Evolutionary conservation across 2,329 filamentous ascomycete species (phyloP).

Genomic region (Phaeomoniella chlamydospora): DNA sequence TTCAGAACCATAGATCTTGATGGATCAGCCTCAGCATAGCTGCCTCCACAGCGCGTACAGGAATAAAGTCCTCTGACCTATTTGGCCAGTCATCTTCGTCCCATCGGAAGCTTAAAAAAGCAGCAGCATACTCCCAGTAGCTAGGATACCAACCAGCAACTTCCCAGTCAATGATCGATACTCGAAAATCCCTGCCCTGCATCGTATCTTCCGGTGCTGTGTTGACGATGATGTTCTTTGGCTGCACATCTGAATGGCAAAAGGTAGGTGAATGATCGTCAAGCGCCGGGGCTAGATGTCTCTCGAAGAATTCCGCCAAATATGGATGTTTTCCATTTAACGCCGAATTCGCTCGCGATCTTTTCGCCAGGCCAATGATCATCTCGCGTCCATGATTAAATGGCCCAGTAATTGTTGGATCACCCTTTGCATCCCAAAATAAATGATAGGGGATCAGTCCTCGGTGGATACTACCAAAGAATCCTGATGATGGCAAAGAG

Average conservation of each 20-base stretch:
- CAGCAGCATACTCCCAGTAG: slow-evolving; percentile 15
- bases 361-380: slow-evolving; percentile 1
- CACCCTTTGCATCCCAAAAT: slow-evolving; percentile 1
- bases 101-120: not conserved
- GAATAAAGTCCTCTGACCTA: no score
- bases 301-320: not conserved
- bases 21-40: no score
- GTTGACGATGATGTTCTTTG: slow-evolving; percentile 9
- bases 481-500: slow-evolving; percentile 2
- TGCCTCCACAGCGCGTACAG: slow-evolving; percentile 1
- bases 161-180: slow-evolving; percentile 15
- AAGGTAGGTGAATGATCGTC: slow-evolving; percentile 3
- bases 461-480: slow-evolving; percentile 3
- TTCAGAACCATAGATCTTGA: no score
- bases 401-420: slow-evolving; percentile 1
- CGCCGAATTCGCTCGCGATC: slow-evolving; percentile 1
- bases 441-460: slow-evolving; percentile 1
- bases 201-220: slow-evolving; percentile 1
- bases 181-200: slow-evolving; percentile 1
- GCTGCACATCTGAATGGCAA: slow-evolving; percentile 12
- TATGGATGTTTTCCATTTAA: not conserved
- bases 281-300: slow-evolving; percentile 2
- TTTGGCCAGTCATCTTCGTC: slow-evolving; percentile 1
- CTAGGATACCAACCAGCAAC: slow-evolving; percentile 17
- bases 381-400: slow-evolving; percentile 3